Evolutionary conservation across 2,329 filamentous ascomycete genomes (phyloP), one percentile per base, ranked within the genome.

Genomic region (Hypoxylon sp.): DNA sequence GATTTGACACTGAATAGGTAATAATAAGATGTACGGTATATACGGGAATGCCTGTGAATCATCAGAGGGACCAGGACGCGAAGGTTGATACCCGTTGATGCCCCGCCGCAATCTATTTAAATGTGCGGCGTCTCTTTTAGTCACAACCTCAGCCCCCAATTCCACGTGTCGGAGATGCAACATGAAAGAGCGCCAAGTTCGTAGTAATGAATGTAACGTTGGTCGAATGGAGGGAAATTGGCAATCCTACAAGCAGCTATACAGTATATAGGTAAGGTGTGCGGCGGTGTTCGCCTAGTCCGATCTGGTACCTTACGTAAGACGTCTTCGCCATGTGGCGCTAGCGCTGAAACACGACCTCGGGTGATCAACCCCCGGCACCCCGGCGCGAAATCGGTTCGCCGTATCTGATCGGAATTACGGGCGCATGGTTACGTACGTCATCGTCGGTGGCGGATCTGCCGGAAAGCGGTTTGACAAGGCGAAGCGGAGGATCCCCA

Each of bases 81-180:
- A 21, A 8, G 37, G n/a, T 19, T 11, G 12, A 9, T 27, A 46
- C 21, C 9, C 43, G 39, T 12, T 5, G 29, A 54, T 21, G 23
- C 30, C 37, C 21, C 37, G 21, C 39, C 63, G 45, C 48, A 41
- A 59, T 66, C 63, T 55, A 66, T 59, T 65, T 65, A 50, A 50
- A 32, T 29, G 27, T 23, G 21, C 41, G 41, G 47, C n/a, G 43
- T 43, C 27, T 25, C 16, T 45, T 5, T 9, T 16, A 7, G 23
- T 11, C 14, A 29, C 23, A 4, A 29, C 8, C 46, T 52, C n/a
- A 65, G 37, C 56, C 50, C 53, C 25, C 14, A 12, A 8, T 29
- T 37, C 12, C 47, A 46, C 23, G 46, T 47, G 37, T 39, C 25
- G 41, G 34, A n/a, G 27, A 27, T 41, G 55, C 34, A n/a, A 50